Percentiles rank a stretch among this genome's conserved stretches.
Evolutionary conservation across 495 filamentous ascomycete species (phyloP).

Genomic region (Trichocladium uniseriatum): DNA sequence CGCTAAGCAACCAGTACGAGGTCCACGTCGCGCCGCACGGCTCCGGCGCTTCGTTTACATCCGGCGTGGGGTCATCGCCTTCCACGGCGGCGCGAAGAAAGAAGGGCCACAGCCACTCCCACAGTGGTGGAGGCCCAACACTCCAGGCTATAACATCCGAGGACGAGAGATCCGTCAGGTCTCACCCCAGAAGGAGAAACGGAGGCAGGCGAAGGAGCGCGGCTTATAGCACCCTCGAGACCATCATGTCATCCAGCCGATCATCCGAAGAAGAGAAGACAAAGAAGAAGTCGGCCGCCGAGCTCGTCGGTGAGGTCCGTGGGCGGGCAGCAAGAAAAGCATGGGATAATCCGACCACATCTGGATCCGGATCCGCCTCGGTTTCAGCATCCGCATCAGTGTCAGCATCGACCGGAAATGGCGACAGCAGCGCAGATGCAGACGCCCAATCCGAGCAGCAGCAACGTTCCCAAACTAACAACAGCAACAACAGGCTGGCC

Average conservation of each 20-base stretch:
- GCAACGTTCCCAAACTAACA: neutral
- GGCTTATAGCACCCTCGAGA: conserved; percentile 47
- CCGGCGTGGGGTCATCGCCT: neutral
- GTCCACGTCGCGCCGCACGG: conserved; percentile 50
- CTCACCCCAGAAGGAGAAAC: conserved; percentile 21
- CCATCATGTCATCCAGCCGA: conserved; percentile 48
- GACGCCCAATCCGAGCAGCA: neutral
- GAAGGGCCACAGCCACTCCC: conserved; percentile 13
- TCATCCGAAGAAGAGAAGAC: conserved; percentile 45
- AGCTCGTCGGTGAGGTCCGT: conserved; percentile 40
- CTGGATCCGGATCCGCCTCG: too few species aligned
- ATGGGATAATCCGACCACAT: conserved; percentile 8
- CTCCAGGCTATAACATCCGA: conserved; percentile 42
- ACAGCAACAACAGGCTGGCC: conserved; percentile 12
- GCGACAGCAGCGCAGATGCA: neutral
- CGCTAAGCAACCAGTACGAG: conserved; percentile 49
- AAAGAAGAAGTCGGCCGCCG: conserved; percentile 42
- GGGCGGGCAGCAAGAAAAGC: conserved; percentile 32
- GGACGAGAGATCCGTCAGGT: conserved; percentile 27
- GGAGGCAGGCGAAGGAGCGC: conserved; percentile 33
- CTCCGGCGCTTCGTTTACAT: conserved; percentile 33
- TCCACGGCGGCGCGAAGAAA: conserved; percentile 16
- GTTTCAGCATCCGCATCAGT: conserved; percentile 15
- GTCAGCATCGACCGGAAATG: conserved; percentile 6
- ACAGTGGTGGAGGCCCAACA: conserved; percentile 29